Base-by-base conservation (phyloP, 1,139 yeast genomes). In the Eremothecium gossypii region DNA sequence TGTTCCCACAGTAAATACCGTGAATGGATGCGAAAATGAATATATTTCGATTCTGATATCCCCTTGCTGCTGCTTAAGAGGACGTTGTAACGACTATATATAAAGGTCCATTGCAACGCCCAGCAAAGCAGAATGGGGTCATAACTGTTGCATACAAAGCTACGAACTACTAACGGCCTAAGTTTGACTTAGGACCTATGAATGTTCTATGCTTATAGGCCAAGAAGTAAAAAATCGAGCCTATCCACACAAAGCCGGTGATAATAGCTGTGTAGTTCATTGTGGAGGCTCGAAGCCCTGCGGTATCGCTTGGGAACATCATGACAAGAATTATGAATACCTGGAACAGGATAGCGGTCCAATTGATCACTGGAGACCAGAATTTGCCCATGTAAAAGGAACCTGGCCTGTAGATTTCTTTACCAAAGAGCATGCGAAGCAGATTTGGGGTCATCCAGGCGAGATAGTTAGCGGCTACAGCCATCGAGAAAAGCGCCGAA, bases 201-300 rank as follows among this genome's bases (percentile, higher is more conserved):
- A 66, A 76, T 45, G 61, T 50, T 45, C 69, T 71, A 52, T 66
- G 69, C 42, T 76, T 77, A 52, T 73, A 73, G 2, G 60, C 54
- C 41, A 58, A 61, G 54, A 70, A 76, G 53, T 73, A 76, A 7
- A 67, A 41, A 43, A 67, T 50, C 0, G 79, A 66, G 6, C 74
- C 56, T 13, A 73, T 53, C 73, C 68, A 74, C 50, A 67, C 70
- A 41, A 70, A 69, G 35, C 71, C 69, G 8, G 72, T 72, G 43
- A 77, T 73, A 7, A 76, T 82, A 48, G 73, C 69, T 1, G 82
- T 76, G 53, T 77, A 77, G 54, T 77, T 77, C 83, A 77, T 77
- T 7, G 74, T 65, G 1, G 58, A 54, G 30, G 62, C 62, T 29
- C 60, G 59, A 9, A 73, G 68, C 9, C 53, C 57, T 29, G 55